Evolutionary conservation across 805 yeast species (phyloP), one percentile per base, ranked within the genome.

Genomic region (Blastobotrys mokoenaii): DNA sequence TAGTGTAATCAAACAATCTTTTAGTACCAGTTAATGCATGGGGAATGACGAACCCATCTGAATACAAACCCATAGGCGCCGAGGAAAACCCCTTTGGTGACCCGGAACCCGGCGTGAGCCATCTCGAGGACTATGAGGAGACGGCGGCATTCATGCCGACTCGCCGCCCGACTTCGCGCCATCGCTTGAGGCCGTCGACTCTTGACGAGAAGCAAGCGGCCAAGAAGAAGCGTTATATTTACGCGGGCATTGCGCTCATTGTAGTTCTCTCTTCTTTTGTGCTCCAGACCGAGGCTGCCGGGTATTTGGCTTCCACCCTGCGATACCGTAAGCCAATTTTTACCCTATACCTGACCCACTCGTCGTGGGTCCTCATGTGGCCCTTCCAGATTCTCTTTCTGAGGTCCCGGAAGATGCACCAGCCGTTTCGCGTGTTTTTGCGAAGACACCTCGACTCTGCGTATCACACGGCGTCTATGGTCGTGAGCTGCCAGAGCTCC

Each of bases 211-310:
- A 41, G 37, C 25, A 14, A 4, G 38, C 33, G 22, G 44, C 44
- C 3, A 41, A 41, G 39, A 31, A 35, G 33, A 33, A 34, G 39
- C 22, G 38, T 8, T 41, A 41, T 22, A 14, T 41, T 4, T 41
- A 41, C 51, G 77, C 80, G 3, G 63, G 66, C 2, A 51, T 64
- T 1, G 68, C 82, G 1, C 71, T 80, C 36, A 11, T 69, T 1
- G 47, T 76, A 1, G 74, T 82, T 0, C 52, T 80, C 47, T 56
- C 75, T 6, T 56, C 88, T 2, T 87, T 87, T 63, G 88, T 87
- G 3, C 56, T 72, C 12, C 96, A 86, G 59, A 86, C 96, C 0
- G 96, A 86, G 59, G 68, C 80, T 48, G 84, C 94, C 1, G 73
- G 86, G 5, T 79, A 79, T 46, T 71, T 86, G 4, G 82, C 84